Percentiles rank a stretch among this genome's conserved stretches.
Conservation (phyloP, 2,329 filamentous ascomycete species). For the Sordariomycetes sp. region DNA sequence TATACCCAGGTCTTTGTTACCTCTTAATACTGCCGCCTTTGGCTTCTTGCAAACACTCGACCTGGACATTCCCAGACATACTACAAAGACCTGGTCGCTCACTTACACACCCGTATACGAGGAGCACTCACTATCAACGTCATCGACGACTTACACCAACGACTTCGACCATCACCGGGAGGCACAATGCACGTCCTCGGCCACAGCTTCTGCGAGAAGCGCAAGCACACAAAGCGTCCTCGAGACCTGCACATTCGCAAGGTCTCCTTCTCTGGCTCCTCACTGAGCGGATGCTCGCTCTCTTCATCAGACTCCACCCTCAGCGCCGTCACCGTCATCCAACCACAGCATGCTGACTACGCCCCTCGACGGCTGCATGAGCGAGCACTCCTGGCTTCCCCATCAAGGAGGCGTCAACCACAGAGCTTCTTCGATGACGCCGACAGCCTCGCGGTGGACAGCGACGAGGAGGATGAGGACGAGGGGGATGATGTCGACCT, state of each 20-base stretch:
- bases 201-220: conserved; percentile 24
- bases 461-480: conserved; percentile 10
- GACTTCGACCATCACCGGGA: too few species aligned
- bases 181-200: conserved; percentile 25
- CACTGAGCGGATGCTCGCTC: conserved; percentile 25
- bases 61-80: too few species aligned
- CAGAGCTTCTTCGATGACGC: conserved; percentile 3
- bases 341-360: conserved; percentile 21
- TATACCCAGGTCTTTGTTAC: too few species aligned
- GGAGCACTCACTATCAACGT: too few species aligned
- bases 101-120: too few species aligned
- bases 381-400: conserved; percentile 21
- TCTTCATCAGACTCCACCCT: conserved; percentile 18
- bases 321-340: conserved; percentile 14
- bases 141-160: too few species aligned
- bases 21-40: too few species aligned
- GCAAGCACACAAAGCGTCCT: conserved; percentile 22
- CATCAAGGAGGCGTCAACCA: too few species aligned
- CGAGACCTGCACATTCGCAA: conserved; percentile 30
- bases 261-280: conserved; percentile 29
- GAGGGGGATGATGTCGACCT: conserved; percentile 13
- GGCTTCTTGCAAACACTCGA: too few species aligned
- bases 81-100: too few species aligned
- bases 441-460: background rate
- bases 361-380: conserved; percentile 27